phyloP scores from a whole-genome alignment of 176 grass and related monocot genomes.

The Thalia dealbata region DNA sequence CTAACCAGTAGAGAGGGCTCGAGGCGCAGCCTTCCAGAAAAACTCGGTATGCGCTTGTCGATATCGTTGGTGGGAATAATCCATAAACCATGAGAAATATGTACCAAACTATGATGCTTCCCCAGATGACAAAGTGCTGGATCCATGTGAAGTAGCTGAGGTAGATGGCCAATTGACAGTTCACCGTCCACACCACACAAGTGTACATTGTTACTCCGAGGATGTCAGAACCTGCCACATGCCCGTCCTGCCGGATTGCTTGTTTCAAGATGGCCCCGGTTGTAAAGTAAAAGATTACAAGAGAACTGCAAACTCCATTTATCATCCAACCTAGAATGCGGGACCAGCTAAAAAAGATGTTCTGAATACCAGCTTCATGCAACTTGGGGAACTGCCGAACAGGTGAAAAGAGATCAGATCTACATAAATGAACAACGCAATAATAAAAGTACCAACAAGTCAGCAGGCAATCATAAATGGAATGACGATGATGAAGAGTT shows the following conservation, averaged over 20 bases:
- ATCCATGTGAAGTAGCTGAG: slow-evolving; percentile 75
- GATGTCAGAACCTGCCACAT: slow-evolving; percentile 29
- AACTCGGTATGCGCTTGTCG: slow-evolving; percentile 44
- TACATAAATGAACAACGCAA: neutral
- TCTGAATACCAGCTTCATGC: slow-evolving; percentile 76
- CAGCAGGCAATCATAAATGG: too few species aligned
- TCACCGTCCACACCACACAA: slow-evolving; percentile 63
- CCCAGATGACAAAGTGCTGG: slow-evolving; percentile 78
- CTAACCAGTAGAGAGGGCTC: slow-evolving; percentile 51
- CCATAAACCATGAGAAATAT: slow-evolving; percentile 65
- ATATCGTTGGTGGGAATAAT: slow-evolving; percentile 48
- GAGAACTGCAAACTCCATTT: slow-evolving; percentile 35
- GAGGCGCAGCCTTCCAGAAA: slow-evolving; percentile 43
- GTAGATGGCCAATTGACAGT: slow-evolving; percentile 51
- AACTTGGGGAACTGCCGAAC: slow-evolving; percentile 65
- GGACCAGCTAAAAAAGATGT: slow-evolving; percentile 69
- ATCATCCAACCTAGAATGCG: slow-evolving; percentile 68
- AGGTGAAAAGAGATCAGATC: neutral
- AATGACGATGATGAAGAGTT: neutral
- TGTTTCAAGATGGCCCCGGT: slow-evolving; percentile 30
- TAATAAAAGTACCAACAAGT: too few species aligned
- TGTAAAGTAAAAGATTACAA: slow-evolving; percentile 64
- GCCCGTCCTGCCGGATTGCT: slow-evolving; percentile 36
- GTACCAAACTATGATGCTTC: slow-evolving; percentile 59
- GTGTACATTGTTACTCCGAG: slow-evolving; percentile 55